Conservation (phyloP, 1,284 basidiomycete genomes). For the Kalmanozyma brasiliensis region DNA sequence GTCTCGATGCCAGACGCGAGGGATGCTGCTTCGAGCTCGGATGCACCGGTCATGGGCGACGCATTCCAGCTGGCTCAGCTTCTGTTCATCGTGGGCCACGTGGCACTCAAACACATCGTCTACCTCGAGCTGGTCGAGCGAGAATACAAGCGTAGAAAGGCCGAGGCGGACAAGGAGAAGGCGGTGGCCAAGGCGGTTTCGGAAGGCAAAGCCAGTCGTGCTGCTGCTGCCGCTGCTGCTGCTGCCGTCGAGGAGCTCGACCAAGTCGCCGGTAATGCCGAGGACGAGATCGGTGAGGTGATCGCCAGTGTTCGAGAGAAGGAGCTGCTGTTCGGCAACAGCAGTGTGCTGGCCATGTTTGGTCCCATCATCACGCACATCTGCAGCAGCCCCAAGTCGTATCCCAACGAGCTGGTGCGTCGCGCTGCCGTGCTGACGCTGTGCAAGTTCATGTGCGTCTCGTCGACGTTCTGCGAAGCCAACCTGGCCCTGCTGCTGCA, state of each 20-base stretch:
- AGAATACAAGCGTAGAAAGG: slow-evolving; percentile 95
- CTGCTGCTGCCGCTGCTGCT: slow-evolving; percentile 46
- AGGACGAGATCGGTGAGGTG: slow-evolving; percentile 96
- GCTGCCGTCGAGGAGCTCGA: slow-evolving; percentile 79
- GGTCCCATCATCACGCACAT: slow-evolving; percentile 91
- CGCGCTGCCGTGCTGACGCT: slow-evolving; percentile 88
- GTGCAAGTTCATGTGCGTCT: slow-evolving; percentile 96
- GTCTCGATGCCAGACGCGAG: slow-evolving; percentile 36
- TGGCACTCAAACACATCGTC: slow-evolving; percentile 96
- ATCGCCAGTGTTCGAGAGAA: slow-evolving; percentile 84
- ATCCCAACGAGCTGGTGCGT: slow-evolving; percentile 83
- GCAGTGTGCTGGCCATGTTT: slow-evolving; percentile 85
- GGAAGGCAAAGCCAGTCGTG: slow-evolving; percentile 55
- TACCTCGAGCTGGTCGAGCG: slow-evolving; percentile 96
- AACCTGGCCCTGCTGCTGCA: slow-evolving; percentile 90
- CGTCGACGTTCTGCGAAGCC: slow-evolving; percentile 89
- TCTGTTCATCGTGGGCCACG: slow-evolving; percentile 92
- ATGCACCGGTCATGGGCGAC: slow-evolving; percentile 34
- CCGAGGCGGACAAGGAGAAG: slow-evolving; percentile 76
- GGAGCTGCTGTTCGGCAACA: slow-evolving; percentile 84
- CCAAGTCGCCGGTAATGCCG: slow-evolving; percentile 95
- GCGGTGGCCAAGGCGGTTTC: slow-evolving; percentile 49
- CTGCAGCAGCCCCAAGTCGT: slow-evolving; percentile 74
- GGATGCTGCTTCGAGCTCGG: slow-evolving; percentile 16
- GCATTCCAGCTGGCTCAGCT: slow-evolving; percentile 89